Evolutionary conservation across 2,329 filamentous ascomycete genomes (phyloP).

Genomic region (Diaporthe vexans): DNA sequence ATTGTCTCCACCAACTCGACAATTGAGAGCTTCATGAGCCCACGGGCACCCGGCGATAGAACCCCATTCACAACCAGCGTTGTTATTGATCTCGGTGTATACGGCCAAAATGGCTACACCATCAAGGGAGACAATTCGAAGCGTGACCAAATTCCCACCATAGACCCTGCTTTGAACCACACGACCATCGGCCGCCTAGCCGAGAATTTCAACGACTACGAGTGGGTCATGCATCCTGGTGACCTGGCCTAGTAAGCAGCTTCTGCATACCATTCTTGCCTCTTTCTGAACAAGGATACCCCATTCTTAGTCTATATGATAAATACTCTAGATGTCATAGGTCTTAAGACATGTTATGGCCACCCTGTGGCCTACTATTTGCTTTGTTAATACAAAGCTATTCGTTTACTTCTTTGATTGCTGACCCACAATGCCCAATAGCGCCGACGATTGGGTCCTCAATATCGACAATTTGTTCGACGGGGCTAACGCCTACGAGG

Average conservation of each 20-base stretch:
- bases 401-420: too few relatives aligned
- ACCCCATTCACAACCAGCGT: constrained; percentile 66
- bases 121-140: constrained; percentile 58
- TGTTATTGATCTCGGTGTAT: constrained; percentile 69
- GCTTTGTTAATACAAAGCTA: too few relatives aligned
- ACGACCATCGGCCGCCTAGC: constrained; percentile 70
- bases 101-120: constrained; percentile 67
- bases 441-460: constrained; percentile 69
- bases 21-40: constrained; percentile 66
- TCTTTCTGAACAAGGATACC: too few relatives aligned
- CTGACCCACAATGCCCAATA: too few relatives aligned
- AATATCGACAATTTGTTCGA: constrained; percentile 61
- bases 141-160: constrained; percentile 61
- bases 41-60: constrained; percentile 66
- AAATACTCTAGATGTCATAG: too few relatives aligned
- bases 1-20: constrained; percentile 69
- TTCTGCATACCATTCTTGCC: too few relatives aligned
- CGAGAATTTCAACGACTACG: constrained; percentile 66
- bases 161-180: constrained; percentile 68
- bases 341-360: too few relatives aligned
- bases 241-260: constrained; percentile 63
- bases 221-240: constrained; percentile 67
- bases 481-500: constrained; percentile 66
- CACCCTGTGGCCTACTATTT: too few relatives aligned
- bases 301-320: too few relatives aligned